Evolutionary conservation across 2,329 filamentous ascomycete species (phyloP), one percentile per base, ranked within the genome.

Genomic region (Talaromyces rugulosus): DNA sequence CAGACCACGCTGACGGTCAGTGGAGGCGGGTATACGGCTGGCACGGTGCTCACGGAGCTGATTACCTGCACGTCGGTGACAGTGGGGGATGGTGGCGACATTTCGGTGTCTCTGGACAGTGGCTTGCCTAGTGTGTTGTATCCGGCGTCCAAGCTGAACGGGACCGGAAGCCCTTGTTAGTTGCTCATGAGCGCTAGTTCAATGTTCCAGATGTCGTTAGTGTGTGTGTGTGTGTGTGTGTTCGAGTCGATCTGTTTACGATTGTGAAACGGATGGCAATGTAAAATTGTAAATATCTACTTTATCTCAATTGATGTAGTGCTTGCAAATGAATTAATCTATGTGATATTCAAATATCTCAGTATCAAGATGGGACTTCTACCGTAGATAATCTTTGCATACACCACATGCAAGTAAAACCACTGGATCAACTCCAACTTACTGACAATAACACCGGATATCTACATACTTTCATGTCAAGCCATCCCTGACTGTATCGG

Each of bases 51-150:
- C 1, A 68, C 67, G n/a, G 72, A 74, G 59, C 36, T 71, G 31
- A 69, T 70, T 56, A 69, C 69, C 44, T 86, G 84, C 69, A 75
- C 71, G 0, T 64, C 72, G 0, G 71, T 75, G 5, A 80, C 76
- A 1, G 75, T 81, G 0, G 78, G 79, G 64, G 70, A 70, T 2
- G 75, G 67, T 34, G 82, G 81, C 0, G 74, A 74, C 52, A 64
- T 85, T n/a, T 67, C 69, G 0, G 76, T 83, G 1, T 69, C 72
- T 4, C 80, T 84, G 68, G 70, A 66, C 0, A 65, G 70, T 1
- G 82, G 82, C 0, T 61, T 78, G 56, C 80, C 83, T 0, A 70
- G 74, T 58, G 75, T 82, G 1, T 59, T 75, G 4, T 65, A 65
- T 57, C 63, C 63, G 36, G 44, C 56, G 9, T 34, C 28, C 8